A percentile compares a stretch with the other conserved stretches of the same genome.
Evolutionary conservation across 352 stramenopile species (phyloP).

Genomic region (Phytopythium vexans): DNA sequence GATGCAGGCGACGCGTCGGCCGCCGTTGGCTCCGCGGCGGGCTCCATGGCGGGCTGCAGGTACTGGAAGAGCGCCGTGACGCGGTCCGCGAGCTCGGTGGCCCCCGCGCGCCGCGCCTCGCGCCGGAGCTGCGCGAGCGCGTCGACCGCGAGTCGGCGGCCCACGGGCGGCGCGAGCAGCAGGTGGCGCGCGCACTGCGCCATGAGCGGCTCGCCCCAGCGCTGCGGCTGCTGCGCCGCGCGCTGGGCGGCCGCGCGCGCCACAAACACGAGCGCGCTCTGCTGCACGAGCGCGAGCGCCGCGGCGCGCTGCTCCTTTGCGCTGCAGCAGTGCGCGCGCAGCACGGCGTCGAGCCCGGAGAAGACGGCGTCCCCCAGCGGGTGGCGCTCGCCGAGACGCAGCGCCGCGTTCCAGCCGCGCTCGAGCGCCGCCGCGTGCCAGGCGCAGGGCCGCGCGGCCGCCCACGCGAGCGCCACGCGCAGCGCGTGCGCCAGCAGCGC

Average conservation of each 20-base stretch:
- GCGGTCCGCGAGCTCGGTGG: slow-evolving; percentile 25
- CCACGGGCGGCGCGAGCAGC: slow-evolving; percentile 46
- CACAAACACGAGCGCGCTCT: slow-evolving; percentile 58
- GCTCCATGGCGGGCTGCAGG: slow-evolving; percentile 9
- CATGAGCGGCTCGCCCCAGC: slow-evolving; percentile 36
- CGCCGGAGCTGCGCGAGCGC: slow-evolving; percentile 33
- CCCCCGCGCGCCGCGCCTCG: slow-evolving; percentile 26
- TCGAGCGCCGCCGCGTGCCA: slow-evolving; percentile 65
- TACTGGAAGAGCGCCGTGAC: slow-evolving; percentile 33
- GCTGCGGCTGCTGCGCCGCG: too few species aligned
- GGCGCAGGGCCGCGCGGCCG: slow-evolving; percentile 46
- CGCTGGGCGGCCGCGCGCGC: slow-evolving; percentile 5
- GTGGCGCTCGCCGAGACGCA: slow-evolving; percentile 31
- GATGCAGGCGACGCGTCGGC: too few species aligned
- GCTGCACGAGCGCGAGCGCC: slow-evolving; percentile 41
- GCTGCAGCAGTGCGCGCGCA: slow-evolving; percentile 50
- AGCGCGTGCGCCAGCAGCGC: slow-evolving; percentile 47
- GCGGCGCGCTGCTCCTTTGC: slow-evolving; percentile 11
- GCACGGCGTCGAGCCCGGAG: slow-evolving; percentile 34
- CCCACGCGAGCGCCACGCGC: slow-evolving; percentile 54
- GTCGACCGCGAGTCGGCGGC: slow-evolving; percentile 35
- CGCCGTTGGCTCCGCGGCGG: neutral
- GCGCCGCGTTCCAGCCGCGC: slow-evolving; percentile 54
- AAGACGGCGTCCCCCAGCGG: slow-evolving; percentile 48
- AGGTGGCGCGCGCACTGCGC: slow-evolving; percentile 54